Evolutionary conservation across 1,284 basidiomycete species (phyloP), one percentile per base, ranked within the genome.

Genomic region (Pseudozyma tsukubaensis): DNA sequence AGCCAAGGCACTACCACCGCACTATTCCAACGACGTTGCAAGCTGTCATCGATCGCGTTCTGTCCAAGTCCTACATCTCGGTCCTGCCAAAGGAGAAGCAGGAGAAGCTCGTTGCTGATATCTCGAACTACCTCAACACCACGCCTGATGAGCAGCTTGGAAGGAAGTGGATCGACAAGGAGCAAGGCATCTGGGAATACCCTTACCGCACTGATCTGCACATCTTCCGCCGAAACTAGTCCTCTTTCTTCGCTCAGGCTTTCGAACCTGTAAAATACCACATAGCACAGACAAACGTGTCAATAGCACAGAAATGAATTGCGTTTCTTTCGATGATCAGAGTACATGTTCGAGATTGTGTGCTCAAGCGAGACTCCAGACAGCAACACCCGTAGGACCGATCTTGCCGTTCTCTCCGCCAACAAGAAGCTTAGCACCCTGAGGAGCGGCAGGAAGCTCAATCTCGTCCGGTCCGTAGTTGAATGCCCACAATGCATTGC

Each of bases 1-100:
- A 68, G 36, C 64, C 70, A 2, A 40, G 50, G 16, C 71, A 79
- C 50, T 71, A 72, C 40, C 56, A 57, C 40, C 73, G 80, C 49
- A 44, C 29, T 29, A 60, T 83, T 37, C 80, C 81, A 0, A 81
- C 81, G 1, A 80, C 73, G 0, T 19, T 79, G 0, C 56, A 77
- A 19, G 79, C 52, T 24, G 81, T 78, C 18, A 51, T 74, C 24
- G 71, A 80, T 10, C 44, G 78, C 2, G 67, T 78, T 12, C 50
- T 76, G 11, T 78, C 76, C 35, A 81, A 81, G 36, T 78, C 75
- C 2, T 83, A 82, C 66, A 80, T 83, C 54, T 72, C 77, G 4
- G 59, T 82, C 0, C 53, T 80, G 39, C 57, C 67, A 7, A 45
- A 77, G 21, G 68, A 71, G 10, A 59, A 78, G 57, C 59, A 70